Percentiles rank a stretch among this genome's conserved stretches.
These are phyloP conservation scores for Eustoma russellianum DNA, from an alignment of 257 asterid species.

Conservation along the genomic window DNA sequence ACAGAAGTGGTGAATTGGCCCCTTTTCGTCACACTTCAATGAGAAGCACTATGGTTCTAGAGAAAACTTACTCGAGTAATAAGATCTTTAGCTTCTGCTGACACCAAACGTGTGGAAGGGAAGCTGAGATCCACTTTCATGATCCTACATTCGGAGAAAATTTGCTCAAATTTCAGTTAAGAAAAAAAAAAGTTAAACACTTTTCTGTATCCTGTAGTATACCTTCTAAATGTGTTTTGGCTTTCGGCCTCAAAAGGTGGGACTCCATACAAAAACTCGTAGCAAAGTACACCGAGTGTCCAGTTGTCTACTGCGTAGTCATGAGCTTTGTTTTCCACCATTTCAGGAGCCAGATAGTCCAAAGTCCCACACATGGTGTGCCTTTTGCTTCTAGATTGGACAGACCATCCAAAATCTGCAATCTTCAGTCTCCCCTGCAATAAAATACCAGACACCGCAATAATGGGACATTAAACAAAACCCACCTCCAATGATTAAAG, in stretches of 20 bases:
- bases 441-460: background rate
- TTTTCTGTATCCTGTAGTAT: background rate
- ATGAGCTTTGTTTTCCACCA: conserved; percentile 90
- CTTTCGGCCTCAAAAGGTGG: conserved; percentile 94
- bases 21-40: too few relatives aligned
- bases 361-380: conserved; percentile 91
- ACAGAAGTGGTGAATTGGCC: too few relatives aligned
- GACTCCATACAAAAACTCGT: conserved; percentile 70
- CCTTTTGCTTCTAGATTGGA: conserved; percentile 75
- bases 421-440: conserved; percentile 78
- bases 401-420: conserved; percentile 98
- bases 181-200: too few relatives aligned
- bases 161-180: conserved; percentile 7
- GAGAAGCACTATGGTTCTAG: background rate
- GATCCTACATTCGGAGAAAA: conserved; percentile 38
- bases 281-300: conserved; percentile 87
- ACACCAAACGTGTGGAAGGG: conserved; percentile 52
- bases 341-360: conserved; percentile 95
- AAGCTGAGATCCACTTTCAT: conserved; percentile 81
- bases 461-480: too few relatives aligned
- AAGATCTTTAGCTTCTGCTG: conserved; percentile 71
- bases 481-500: too few relatives aligned
- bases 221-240: conserved; percentile 78
- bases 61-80: conserved; percentile 49
- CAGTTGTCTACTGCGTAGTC: conserved; percentile 89